Conservation (phyloP, 345 rosid genomes). For the Gynandropsis gynandra region DNA sequence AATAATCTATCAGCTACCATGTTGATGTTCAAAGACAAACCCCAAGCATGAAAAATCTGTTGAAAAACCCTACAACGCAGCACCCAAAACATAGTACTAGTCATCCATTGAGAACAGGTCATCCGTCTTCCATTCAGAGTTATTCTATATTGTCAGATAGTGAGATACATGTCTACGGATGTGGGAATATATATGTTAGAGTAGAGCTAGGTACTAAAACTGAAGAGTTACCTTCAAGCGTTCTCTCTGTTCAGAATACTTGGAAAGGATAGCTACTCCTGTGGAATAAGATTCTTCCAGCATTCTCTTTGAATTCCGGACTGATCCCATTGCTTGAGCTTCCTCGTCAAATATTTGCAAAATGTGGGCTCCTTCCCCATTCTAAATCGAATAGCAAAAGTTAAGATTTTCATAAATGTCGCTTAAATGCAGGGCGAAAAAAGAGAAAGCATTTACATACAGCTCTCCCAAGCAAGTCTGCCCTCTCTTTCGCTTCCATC, state of each 20-base stretch:
- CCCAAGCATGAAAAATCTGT: too few species aligned
- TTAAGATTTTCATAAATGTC: neutral
- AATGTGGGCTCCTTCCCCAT: constrained; percentile 71
- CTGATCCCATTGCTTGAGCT: constrained; percentile 85
- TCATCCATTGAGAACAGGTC: too few species aligned
- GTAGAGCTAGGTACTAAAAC: neutral
- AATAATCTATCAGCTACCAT: too few species aligned
- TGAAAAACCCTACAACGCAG: too few species aligned
- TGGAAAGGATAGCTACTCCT: constrained; percentile 75
- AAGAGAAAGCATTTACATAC: constrained; percentile 28
- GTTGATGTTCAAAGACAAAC: too few species aligned
- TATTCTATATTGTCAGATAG: too few species aligned
- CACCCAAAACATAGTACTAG: too few species aligned
- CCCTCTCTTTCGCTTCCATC: constrained; percentile 77
- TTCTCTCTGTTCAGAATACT: constrained; percentile 86
- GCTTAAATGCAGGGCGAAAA: neutral
- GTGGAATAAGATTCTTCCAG: constrained; percentile 71
- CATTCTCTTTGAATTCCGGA: constrained; percentile 73
- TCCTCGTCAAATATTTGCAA: constrained; percentile 86
- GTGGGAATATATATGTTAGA: neutral
- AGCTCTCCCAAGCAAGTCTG: constrained; percentile 75
- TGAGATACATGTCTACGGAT: neutral
- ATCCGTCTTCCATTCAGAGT: too few species aligned
- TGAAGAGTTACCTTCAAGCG: constrained; percentile 59
- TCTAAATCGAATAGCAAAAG: constrained; percentile 32